Evolutionary conservation across 306 rosid genomes (phyloP), one percentile per base, ranked within the genome.

Genomic region (Parietaria judaica): DNA sequence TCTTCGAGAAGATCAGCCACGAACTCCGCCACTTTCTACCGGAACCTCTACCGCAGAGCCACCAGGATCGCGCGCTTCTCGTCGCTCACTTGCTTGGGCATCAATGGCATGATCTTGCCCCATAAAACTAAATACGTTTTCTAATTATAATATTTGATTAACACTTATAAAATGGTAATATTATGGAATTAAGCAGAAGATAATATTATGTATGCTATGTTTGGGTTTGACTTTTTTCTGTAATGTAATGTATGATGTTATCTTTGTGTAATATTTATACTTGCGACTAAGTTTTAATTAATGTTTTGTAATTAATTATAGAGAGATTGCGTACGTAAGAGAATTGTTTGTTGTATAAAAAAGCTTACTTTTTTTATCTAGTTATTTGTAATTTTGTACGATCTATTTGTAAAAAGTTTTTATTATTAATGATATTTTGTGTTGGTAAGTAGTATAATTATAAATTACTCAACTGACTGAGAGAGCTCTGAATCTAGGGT

Each of bases 41-140:
- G 53, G 46, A 66, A 45, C 9, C 37, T 56, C 3, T 54, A 61
- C 11, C 63, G 35, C 17, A 66, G 41, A 66, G 70, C 63, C 16
- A 55, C 36, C 13, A 45, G 63, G 54, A 54, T 54, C 35, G 54
- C 69, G 7, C n/a, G 61, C 23, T 44, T 56, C 47, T 55, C 46
- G 45, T 45, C 55, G 23, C 63, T 13, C 36, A 14, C 10, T 47
- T 66, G 70, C 36, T 23, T 66, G 55, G 55, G 55, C 36, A 8
- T 54, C 4, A 65, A 54, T 54, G 64, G 64, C 17, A 41, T 11
- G 49, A n/a, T 43, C n/a, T 59, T 59, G 35, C 49, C 64, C 8
- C 49, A 59, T 10, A 49, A 49, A 17, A 41, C 35, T 59, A 41
- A 39, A 59, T 15, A 59, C 16, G 64, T 3, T 55, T 55, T 16